Evolutionary conservation across 2,329 filamentous ascomycete genomes (phyloP).

Genomic region (Microsporum canis): DNA sequence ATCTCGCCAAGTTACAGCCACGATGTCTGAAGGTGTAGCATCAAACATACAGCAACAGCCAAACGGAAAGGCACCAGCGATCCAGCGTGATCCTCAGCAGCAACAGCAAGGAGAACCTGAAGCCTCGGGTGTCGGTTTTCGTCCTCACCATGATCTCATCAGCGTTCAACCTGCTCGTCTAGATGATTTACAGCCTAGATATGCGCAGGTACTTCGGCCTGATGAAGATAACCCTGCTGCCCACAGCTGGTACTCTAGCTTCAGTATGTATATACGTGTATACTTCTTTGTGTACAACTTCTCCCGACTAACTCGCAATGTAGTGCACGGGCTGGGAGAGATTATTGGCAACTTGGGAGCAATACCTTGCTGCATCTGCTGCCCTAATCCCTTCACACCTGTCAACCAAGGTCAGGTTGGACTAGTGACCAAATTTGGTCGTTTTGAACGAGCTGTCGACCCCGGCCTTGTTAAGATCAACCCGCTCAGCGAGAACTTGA

Average conservation of each 20-base stretch:
- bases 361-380: slow-evolving; percentile 80
- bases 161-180: slow-evolving; percentile 66
- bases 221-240: slow-evolving; percentile 55
- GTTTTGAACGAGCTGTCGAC: slow-evolving; percentile 88
- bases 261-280: slow-evolving; percentile 48
- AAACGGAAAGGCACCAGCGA: not conserved
- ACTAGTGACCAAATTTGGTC: slow-evolving; percentile 87
- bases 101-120: not conserved
- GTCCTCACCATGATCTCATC: slow-evolving; percentile 42
- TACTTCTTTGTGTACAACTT: slow-evolving; percentile 23
- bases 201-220: slow-evolving; percentile 53
- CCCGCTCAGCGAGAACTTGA: slow-evolving; percentile 77
- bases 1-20: not conserved
- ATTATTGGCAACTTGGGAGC: slow-evolving; percentile 70
- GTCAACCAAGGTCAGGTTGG: slow-evolving; percentile 91
- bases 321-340: slow-evolving; percentile 62
- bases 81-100: not conserved
- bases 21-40: not conserved
- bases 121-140: slow-evolving; percentile 33
- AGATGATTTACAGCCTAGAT: slow-evolving; percentile 75
- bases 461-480: slow-evolving; percentile 97
- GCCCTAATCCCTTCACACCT: slow-evolving; percentile 90
- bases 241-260: slow-evolving; percentile 79
- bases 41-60: not conserved
- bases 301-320: slow-evolving; percentile 12